phyloP scores from a whole-genome alignment of 1,284 basidiomycete genomes.

The Dichomitus squalens region DNA sequence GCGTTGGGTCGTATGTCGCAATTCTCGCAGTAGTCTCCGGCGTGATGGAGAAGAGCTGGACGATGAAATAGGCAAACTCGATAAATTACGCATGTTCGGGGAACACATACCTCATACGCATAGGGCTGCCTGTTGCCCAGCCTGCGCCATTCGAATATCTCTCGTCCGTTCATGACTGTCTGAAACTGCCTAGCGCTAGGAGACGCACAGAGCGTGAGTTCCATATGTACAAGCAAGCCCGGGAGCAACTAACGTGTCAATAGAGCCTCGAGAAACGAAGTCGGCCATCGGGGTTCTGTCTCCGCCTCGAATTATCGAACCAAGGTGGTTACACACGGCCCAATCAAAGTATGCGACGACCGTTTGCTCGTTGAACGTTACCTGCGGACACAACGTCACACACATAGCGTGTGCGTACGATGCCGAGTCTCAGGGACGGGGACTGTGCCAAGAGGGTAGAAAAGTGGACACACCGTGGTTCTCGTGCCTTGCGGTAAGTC shows the following conservation, averaged over 20 bases:
- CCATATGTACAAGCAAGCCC: neutral
- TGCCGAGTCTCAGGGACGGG: too few species aligned
- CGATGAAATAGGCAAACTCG: neutral
- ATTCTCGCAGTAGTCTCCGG: constrained; percentile 41
- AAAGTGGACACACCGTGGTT: constrained; percentile 16
- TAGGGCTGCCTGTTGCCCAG: constrained; percentile 40
- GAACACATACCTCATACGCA: constrained; percentile 59
- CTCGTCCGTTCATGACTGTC: constrained; percentile 46
- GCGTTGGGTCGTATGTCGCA: constrained; percentile 57
- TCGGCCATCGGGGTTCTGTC: constrained; percentile 63
- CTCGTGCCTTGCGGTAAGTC: constrained; percentile 20
- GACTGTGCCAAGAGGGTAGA: neutral
- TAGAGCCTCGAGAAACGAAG: constrained; percentile 55
- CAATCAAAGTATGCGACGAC: constrained; percentile 66
- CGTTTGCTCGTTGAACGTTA: constrained; percentile 48
- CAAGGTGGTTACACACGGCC: constrained; percentile 56
- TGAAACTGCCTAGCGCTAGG: constrained; percentile 60
- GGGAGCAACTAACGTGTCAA: constrained; percentile 42
- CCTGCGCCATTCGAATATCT: constrained; percentile 64
- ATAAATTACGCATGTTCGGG: neutral
- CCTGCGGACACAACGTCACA: constrained; percentile 22
- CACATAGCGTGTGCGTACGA: too few species aligned
- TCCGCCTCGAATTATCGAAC: constrained; percentile 54
- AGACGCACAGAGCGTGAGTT: neutral
- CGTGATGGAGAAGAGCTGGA: constrained; percentile 20